Conservation (phyloP, 2,329 filamentous ascomycete species). For the Furcasterigmium furcatum region DNA sequence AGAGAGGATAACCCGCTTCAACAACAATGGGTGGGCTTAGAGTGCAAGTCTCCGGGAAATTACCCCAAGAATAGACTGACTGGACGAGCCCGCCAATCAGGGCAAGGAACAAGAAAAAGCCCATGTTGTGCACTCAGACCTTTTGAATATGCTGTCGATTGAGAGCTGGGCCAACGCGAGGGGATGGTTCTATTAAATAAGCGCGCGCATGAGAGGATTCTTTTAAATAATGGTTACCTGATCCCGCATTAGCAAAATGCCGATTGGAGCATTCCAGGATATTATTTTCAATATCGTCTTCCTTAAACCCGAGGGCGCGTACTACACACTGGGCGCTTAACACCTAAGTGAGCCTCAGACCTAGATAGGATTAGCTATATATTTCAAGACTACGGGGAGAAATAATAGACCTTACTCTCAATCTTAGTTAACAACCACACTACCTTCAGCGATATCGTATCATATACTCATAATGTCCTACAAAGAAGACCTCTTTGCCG, state of each 20-base stretch:
- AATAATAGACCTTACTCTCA: not conserved
- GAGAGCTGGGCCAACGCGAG: not conserved
- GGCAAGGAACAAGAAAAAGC: not conserved
- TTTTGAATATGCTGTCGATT: not conserved
- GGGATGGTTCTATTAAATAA: not conserved
- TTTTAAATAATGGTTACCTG: not conserved
- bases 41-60: not conserved
- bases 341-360: not conserved
- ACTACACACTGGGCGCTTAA: not conserved
- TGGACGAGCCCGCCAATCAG: not conserved
- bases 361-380: not conserved
- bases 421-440: not conserved
- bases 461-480: not conserved
- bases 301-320: not conserved
- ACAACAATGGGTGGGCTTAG: not conserved
- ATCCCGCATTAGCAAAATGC: not conserved
- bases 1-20: not conserved
- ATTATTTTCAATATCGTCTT: not conserved
- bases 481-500: not conserved
- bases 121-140: too few relatives aligned
- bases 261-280: not conserved
- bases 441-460: not conserved
- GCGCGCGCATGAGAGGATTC: not conserved
- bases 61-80: not conserved
- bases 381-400: not conserved